These are phyloP conservation scores for Claviceps sp. DNA, from an alignment of 2,329 filamentous ascomycete genomes.

Conservation along the genomic window DNA sequence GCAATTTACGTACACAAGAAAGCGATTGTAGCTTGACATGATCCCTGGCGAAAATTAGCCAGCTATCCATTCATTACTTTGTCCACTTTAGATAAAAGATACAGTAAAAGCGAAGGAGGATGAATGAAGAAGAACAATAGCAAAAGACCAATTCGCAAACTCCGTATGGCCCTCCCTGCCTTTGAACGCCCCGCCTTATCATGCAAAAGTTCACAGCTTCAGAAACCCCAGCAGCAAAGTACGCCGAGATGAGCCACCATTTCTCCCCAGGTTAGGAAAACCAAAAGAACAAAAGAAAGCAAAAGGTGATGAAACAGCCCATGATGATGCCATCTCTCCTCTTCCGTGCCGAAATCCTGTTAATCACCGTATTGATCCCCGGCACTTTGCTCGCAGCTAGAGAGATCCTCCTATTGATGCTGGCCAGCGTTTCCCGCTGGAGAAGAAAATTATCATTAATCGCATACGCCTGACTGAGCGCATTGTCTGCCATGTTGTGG, in stretches of 20 bases:
- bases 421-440: slow-evolving; percentile 77
- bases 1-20: background rate
- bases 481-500: slow-evolving; percentile 76
- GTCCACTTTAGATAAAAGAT: slow-evolving; percentile 13
- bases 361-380: slow-evolving; percentile 82
- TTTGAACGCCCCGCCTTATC: slow-evolving; percentile 18
- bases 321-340: slow-evolving; percentile 89
- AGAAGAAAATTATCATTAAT: slow-evolving; percentile 83
- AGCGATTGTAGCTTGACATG: background rate
- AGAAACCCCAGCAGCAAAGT: background rate
- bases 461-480: slow-evolving; percentile 90
- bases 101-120: background rate
- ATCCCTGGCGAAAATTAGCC: background rate
- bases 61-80: slow-evolving; percentile 9
- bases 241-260: background rate
- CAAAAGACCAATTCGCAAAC: slow-evolving; percentile 20
- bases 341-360: slow-evolving; percentile 87
- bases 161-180: slow-evolving; percentile 8
- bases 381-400: slow-evolving; percentile 82
- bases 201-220: slow-evolving; percentile 8
- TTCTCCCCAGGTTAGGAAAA: slow-evolving; percentile 39
- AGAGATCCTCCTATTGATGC: slow-evolving; percentile 82
- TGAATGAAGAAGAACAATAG: background rate
- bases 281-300: slow-evolving; percentile 75
- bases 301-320: slow-evolving; percentile 80